These are phyloP conservation scores for Pecoramyces ruminantium DNA, from an alignment of 192 early-diverging fungal genomes.

Conservation along the genomic window DNA sequence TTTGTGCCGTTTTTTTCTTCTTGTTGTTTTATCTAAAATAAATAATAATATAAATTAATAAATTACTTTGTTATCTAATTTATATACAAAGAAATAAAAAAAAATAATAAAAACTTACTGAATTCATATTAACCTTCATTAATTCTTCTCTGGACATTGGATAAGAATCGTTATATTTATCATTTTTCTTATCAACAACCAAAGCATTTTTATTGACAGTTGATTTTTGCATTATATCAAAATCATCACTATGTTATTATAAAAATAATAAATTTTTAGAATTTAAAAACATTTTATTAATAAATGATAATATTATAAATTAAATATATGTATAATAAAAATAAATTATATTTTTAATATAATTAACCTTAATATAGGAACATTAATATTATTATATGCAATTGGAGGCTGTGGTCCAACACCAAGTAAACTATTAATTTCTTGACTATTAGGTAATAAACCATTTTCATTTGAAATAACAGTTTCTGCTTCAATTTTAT, in stretches of 20 bases:
- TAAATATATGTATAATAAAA: too few species aligned
- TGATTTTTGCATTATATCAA: background rate
- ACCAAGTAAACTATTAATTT: background rate
- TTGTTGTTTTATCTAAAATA: too few species aligned
- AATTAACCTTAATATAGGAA: background rate
- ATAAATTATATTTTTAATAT: too few species aligned
- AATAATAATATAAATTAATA: too few species aligned
- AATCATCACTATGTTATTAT: background rate
- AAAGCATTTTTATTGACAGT: background rate
- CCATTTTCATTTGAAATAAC: background rate
- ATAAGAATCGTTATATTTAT: background rate
- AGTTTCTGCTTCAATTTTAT: background rate
- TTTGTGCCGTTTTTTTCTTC: too few species aligned
- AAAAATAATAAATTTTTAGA: too few species aligned
- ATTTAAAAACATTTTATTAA: too few species aligned
- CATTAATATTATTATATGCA: background rate
- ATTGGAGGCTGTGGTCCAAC: background rate
- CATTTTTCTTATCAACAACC: background rate
- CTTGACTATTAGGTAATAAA: background rate
- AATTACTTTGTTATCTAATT: too few species aligned
- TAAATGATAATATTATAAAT: too few species aligned
- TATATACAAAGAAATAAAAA: too few species aligned
- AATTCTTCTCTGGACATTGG: background rate
- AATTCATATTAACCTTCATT: background rate
- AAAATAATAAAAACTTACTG: background rate